Base-by-base conservation (phyloP, 768 basidiomycete species). In the Amanita jacksonii region DNA sequence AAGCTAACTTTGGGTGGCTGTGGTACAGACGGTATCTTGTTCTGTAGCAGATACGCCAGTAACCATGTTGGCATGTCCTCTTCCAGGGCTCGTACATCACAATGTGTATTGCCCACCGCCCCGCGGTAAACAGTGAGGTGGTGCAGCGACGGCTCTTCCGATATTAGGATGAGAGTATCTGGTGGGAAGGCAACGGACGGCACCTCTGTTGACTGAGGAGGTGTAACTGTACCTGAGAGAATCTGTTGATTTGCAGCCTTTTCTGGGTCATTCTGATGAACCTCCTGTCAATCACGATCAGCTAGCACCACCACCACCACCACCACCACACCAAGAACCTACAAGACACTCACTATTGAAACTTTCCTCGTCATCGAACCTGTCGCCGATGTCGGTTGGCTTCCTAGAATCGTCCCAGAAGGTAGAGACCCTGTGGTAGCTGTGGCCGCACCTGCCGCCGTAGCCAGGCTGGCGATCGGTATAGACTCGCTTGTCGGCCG, bases 31-130 rank as follows among this genome's bases (percentile, higher is more conserved):
- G 74, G 63, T 43, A 70, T 63, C 55, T 74, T 79, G 51, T 85
- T 83, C 10, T 78, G 62, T 30, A 97, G 69, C 30, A 97, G 62
- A 53, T 84, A 94, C 59, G 97, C 89, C 40, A 90, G 64, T 38
- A 96, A 64, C 94, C 94, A 98, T 51, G 80, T 55, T 3, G 94
- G 94, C 69, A 90, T 78, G 30, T 65, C 71, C 53, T 79, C 76
- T 62, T 96, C 92, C 27, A 97, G 66, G 10, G 49, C 51, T 4
- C 59, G 59, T 5, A 64, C 27, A 43, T 74, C 72, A 23, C 64
- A 46, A 23, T 65, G 60, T 1, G 67, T 67, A 42, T 68, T 76
- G 6, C 77, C 69, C 2, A 84, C 77, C 20, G 73, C 73, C 2
- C 88, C 81, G 25, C 88, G 72, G 55, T 93, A 97, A 1, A 89